A percentile compares a stretch with the other conserved stretches of the same genome.
Conservation (phyloP, 176 grass and related monocot genomes). For the Puya raimondii region DNA sequence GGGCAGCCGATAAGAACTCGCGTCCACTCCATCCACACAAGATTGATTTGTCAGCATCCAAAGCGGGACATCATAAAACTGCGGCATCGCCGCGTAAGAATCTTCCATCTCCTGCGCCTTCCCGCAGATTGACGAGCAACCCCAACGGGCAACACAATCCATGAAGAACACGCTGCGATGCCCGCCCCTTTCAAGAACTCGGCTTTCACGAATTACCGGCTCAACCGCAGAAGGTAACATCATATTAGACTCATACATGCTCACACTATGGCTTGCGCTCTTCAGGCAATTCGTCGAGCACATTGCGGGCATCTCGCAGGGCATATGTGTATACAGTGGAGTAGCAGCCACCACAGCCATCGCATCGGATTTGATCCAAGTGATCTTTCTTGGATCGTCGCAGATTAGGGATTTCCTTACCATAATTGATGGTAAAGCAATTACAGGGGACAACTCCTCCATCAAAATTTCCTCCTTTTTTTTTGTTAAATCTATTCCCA, state of each 20-base stretch:
- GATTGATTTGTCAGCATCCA: constrained; percentile 37
- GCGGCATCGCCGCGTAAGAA: constrained; percentile 33
- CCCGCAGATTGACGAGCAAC: constrained; percentile 34
- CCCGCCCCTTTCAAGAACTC: constrained; percentile 5
- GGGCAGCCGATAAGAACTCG: constrained; percentile 19
- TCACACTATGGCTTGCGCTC: too few species aligned
- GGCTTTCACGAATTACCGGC: constrained; percentile 15
- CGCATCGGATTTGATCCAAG: not conserved
- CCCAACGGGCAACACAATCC: constrained; percentile 46
- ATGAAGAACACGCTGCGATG: constrained; percentile 39
- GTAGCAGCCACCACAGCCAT: not conserved
- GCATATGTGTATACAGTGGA: not conserved
- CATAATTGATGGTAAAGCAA: not conserved
- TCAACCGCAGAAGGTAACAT: not conserved
- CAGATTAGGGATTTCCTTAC: not conserved
- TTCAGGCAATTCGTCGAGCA: too few species aligned
- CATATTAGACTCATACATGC: not conserved
- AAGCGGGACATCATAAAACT: constrained; percentile 43
- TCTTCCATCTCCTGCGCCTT: constrained; percentile 45
- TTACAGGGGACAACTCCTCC: too few species aligned
- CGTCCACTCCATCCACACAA: constrained; percentile 28
- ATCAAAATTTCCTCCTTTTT: too few species aligned
- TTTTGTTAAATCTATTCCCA: too few species aligned
- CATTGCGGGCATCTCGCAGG: too few species aligned
- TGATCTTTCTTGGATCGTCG: not conserved